Conservation (phyloP, 352 stramenopile genomes). For the Phytopythium litorale region DNA sequence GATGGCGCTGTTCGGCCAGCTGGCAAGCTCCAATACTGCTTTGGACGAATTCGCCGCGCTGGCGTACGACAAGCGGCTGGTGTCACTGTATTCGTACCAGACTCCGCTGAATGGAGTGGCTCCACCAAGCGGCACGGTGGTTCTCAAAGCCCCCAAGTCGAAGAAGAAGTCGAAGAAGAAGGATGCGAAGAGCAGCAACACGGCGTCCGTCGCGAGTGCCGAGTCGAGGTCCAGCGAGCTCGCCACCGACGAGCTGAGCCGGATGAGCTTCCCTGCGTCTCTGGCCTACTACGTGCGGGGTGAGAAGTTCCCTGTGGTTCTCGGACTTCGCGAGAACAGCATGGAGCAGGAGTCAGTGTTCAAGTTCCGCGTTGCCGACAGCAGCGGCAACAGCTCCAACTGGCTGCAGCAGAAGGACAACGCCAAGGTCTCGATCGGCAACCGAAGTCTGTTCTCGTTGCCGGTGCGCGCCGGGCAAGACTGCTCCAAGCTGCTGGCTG, state of each 20-base stretch:
- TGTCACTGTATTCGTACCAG: slow-evolving; percentile 59
- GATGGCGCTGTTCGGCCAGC: slow-evolving; percentile 49
- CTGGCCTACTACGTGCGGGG: slow-evolving; percentile 78
- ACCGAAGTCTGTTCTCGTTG: slow-evolving; percentile 61
- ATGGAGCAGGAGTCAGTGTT: slow-evolving; percentile 29
- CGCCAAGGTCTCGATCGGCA: slow-evolving; percentile 54
- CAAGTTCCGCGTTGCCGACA: slow-evolving; percentile 47
- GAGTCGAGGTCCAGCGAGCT: slow-evolving; percentile 13
- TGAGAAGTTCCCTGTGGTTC: slow-evolving; percentile 66
- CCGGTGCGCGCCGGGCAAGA: slow-evolving; percentile 38
- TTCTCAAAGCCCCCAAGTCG: neutral
- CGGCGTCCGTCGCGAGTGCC: neutral
- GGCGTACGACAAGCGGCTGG: slow-evolving; percentile 38
- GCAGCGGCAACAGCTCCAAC: slow-evolving; percentile 33
- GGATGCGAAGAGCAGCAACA: neutral
- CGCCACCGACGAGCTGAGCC: slow-evolving; percentile 20
- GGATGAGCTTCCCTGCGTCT: slow-evolving; percentile 68
- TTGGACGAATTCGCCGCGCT: slow-evolving; percentile 58
- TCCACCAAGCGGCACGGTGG: neutral
- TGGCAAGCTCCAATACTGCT: slow-evolving; percentile 20
- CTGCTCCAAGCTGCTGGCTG: slow-evolving; percentile 34
- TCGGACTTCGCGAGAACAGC: slow-evolving; percentile 29
- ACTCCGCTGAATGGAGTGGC: slow-evolving; percentile 12
- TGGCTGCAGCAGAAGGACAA: slow-evolving; percentile 64
- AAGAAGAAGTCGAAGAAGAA: slow-evolving; percentile 9